Base-by-base conservation (phyloP, 805 yeast genomes). In the Ogataea sp. region DNA sequence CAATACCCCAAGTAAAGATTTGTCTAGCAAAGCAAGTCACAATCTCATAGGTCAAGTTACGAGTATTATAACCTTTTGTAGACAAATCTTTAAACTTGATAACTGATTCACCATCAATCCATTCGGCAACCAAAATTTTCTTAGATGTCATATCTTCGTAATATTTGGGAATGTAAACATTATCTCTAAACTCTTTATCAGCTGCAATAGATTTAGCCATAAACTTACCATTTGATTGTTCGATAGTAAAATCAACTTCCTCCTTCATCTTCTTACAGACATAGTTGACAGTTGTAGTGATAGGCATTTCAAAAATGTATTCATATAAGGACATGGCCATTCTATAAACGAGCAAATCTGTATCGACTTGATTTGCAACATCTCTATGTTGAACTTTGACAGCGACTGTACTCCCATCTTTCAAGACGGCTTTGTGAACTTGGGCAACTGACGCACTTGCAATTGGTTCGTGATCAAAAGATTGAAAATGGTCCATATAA, bases 381-480 rank as follows among this genome's bases (percentile, higher is more conserved):
- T 79, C 75, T 24, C 70, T 65, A 50, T 80, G 86, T 47, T 80
- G 87, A 6, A 81, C 70, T 52, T 80, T 80, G 23, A 80, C 68
- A 0, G 86, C 87, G 14, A 80, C 86, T 20, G 58, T 49, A 20
- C 68, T 67, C 4, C 80, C 80, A 24, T 50, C 55, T 20, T 49
- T 50, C 45, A 81, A 52, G 11, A 45, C 48, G 0, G 75, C 87
- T 36, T 59, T 62, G 46, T 80, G 86, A 6, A 80, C 86, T 50
- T 80, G 88, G 0, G 86, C 87, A 45, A 80, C 69, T 34, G 83
- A 76, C 0, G 90, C 94, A 54, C 85, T 76, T 2, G 90, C 93
- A 15, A 81, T 62, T 1, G 90, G 85, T 1, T 36, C 50, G 43
- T 70, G 73, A 26, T 78, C 80, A 29, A 83, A 62, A 7, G 45